Percentiles rank a stretch among this genome's conserved stretches.
These are phyloP conservation scores for Ulmus americana DNA, from an alignment of 331 rosid species.

Conservation along the genomic window DNA sequence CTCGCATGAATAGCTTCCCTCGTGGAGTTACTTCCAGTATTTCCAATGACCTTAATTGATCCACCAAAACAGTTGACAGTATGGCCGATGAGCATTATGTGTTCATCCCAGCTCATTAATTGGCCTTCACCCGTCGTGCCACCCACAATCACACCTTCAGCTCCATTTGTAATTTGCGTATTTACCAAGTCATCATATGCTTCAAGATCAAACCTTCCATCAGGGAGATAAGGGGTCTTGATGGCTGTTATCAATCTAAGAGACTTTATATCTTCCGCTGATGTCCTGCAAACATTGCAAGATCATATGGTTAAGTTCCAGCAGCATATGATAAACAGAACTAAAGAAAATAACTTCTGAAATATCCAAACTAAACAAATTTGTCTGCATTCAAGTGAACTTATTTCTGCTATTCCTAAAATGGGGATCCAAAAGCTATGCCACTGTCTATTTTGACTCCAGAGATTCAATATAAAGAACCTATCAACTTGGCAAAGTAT, in stretches of 20 bases:
- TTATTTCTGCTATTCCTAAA: not conserved
- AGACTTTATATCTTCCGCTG: slow-evolving; percentile 57
- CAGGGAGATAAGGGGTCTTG: slow-evolving; percentile 89
- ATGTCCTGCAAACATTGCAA: slow-evolving; percentile 57
- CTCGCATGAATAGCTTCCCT: slow-evolving; percentile 83
- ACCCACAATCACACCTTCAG: slow-evolving; percentile 81
- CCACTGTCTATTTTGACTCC: not conserved
- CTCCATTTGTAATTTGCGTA: slow-evolving; percentile 63
- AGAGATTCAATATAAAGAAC: not conserved
- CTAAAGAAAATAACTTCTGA: not conserved
- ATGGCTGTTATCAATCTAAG: slow-evolving; percentile 84
- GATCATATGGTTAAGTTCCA: not conserved
- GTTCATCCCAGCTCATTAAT: slow-evolving; percentile 93
- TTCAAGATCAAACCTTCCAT: slow-evolving; percentile 95
- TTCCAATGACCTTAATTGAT: slow-evolving; percentile 70
- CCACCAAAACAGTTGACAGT: slow-evolving; percentile 72
- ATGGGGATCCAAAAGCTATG: not conserved
- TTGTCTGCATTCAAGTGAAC: not conserved
- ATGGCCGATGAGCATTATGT: slow-evolving; percentile 81
- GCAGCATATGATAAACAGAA: not conserved
- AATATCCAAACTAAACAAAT: not conserved
- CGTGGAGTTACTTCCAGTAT: slow-evolving; percentile 80
- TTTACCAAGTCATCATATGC: slow-evolving; percentile 83
- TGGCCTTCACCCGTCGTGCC: slow-evolving; percentile 97
- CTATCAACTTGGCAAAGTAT: not conserved